Base-by-base conservation (phyloP, 768 basidiomycete genomes). In the Termitomyces bulborhizus region DNA sequence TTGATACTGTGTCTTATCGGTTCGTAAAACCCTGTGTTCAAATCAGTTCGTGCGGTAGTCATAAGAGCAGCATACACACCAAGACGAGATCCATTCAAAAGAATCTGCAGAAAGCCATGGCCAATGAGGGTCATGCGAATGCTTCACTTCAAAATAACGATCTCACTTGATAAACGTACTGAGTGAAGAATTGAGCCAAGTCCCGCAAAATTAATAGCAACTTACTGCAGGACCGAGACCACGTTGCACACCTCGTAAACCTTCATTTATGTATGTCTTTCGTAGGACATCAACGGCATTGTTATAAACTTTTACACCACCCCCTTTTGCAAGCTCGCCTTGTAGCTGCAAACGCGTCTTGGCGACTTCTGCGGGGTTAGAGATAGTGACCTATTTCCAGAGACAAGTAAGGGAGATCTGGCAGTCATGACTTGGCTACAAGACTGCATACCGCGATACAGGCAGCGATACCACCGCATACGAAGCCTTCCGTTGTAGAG, bases 321-420 rank as follows among this genome's bases (percentile, higher is more conserved):
- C 83, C 6, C 71, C 78, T 65, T 88, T 93, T 34, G 89, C 84
- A 11, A 99, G 82, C 69, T 98, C 97, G 26, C 96, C 97, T 66
- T 98, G 94, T 26, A 99, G 80, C 68, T 99, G 97, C 49, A 99
- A 73, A 53, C 96, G 87, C 41, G 97, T 98, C 72, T 98, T 98
- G 44, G 90, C 89, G 21, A 94, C 92, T 62, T 88, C 87, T 4
- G 85, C 85, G 12, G 86, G 84, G 60, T 90, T 90, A 4, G 88
- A 89, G 53, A 90, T 72, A 7, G 89, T 89, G 47, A 91, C 88
- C 89, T 91, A 55, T 24, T 44, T 49, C 45, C 57, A 56, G 37
- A 27, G 49, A 50, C 26, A 39, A 39, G 37, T 50, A n/a, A 39
- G 36, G 13, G n/a, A 39, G 26, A 26, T 27, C 16, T 18, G 26